Base-by-base conservation (phyloP, 1,284 basidiomycete genomes). In the Ceratobasidium sp. region DNA sequence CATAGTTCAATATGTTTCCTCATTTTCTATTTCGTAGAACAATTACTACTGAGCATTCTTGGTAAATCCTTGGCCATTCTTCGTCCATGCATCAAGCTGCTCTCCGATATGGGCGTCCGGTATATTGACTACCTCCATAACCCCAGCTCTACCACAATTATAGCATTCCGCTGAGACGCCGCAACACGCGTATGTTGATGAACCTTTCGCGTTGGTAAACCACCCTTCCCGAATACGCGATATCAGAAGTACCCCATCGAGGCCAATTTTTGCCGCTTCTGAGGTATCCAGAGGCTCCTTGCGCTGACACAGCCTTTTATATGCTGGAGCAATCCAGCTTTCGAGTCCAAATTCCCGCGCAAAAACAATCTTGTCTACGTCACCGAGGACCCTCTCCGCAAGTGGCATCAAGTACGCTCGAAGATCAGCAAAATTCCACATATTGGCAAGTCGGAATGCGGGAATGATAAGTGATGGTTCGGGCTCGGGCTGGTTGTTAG, bases 311-410 rank as follows among this genome's bases (percentile, higher is more conserved):
- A 82, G 72, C 20, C 77, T 77, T 1, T 76, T 75, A 73, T 81
- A 82, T 3, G 82, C 80, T 0, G 78, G 76, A 1, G 73, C 73
- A 12, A 81, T 77, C 82, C 82, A 83, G 2, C 74, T 64, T 13
- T 74, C 74, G 27, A 83, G 73, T 50, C 78, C 75, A 72, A 79
- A 77, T 58, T 78, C 77, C 43, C 73, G 75, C n/a, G 81, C 81
- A 38, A 83, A 77, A 8, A 76, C 73, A 27, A 83, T 75, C 22
- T 76, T 76, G 32, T 80, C 77, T 55, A 80, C 72, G 2, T 81
- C 76, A 34, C 77, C 75, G 7, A 81, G 70, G 1, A 52, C 34
- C 29, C 31, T 40, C 15, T 65, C 49, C 3, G 49, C 60, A 7
- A 53, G 47, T 3, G 47, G 35, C 20, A 53, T 2, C 10, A 65